Conservation (phyloP, 2,329 filamentous ascomycete species). For the Penicillium sumatraense region DNA sequence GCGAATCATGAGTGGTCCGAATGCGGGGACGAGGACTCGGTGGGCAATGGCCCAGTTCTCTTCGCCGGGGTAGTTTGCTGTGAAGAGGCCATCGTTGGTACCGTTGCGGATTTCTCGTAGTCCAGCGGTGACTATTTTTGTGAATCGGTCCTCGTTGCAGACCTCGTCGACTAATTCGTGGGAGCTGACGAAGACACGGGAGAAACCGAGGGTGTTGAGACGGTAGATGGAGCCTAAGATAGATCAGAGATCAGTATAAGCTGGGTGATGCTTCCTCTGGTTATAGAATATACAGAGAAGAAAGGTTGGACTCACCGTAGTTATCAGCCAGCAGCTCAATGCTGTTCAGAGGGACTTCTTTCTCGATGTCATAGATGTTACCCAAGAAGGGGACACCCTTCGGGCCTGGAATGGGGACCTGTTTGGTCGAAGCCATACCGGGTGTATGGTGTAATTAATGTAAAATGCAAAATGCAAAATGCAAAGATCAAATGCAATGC, state of each 20-base stretch:
- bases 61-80: constrained; percentile 52
- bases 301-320: constrained; percentile 58
- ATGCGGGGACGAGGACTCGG: constrained; percentile 51
- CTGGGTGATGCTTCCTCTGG: neutral
- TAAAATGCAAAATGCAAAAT: neutral
- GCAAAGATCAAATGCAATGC: neutral
- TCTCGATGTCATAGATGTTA: constrained; percentile 67
- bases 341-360: constrained; percentile 60
- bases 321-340: constrained; percentile 63
- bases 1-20: constrained; percentile 51
- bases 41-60: constrained; percentile 69
- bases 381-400: constrained; percentile 68
- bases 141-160: constrained; percentile 69
- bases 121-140: constrained; percentile 58
- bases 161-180: constrained; percentile 64
- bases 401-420: constrained; percentile 63
- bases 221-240: constrained; percentile 62
- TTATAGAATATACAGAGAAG: neutral
- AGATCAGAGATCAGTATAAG: neutral
- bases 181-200: constrained; percentile 55
- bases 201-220: constrained; percentile 54
- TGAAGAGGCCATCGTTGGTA: constrained; percentile 70
- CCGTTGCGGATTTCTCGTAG: constrained; percentile 64
- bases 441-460: neutral
- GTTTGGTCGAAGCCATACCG: constrained; percentile 22